Evolutionary conservation across 768 basidiomycete genomes (phyloP), one percentile per base, ranked within the genome.

Genomic region (Pleurotus eryngii): DNA sequence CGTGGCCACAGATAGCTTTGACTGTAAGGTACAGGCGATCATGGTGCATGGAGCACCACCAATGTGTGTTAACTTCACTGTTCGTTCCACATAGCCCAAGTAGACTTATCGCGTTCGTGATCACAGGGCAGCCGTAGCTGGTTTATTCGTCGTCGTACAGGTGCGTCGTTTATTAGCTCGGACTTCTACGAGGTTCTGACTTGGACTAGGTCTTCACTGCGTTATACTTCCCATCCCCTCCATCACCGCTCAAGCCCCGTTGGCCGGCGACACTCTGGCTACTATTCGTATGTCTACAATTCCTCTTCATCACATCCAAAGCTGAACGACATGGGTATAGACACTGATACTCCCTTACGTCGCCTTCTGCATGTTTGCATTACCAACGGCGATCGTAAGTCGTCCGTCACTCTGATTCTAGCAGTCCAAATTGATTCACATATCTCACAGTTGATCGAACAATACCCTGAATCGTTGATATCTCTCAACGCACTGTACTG

Each of bases 31-130:
- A 0, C 84, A 86, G 67, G 79, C 83, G 4, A 76, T 77, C 20
- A 72, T 84, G 75, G 70, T 80, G 17, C 72, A 81, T 50, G 83
- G 80, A 1, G 72, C 79, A 1, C 73, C 82, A 49, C 76, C 83
- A 1, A 83, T 83, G 84, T 84, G 55, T 46, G 77, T 27, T 55
- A 6, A 55, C 18, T 48, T 26, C 57, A 55, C 37, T 20, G 37
- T n/a, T 51, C 30, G 20, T 37, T 49, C 46, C 40, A 20, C 20
- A 20, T 20, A 49, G 48, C 39, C 35, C 53, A 2, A 43, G 17
- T 56, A 62, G 57, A 49, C 39, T 46, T 15, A 39, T 14, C 46
- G 3, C 40, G 17, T 39, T 43, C 17, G 5, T 26, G 24, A 26
- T 26, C 24, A 42, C 55, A 81, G 79, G 79, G 72, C 74, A 22